Evolutionary conservation across 2,329 filamentous ascomycete species (phyloP), one percentile per base, ranked within the genome.

Genomic region (Pseudopithomyces maydicus): DNA sequence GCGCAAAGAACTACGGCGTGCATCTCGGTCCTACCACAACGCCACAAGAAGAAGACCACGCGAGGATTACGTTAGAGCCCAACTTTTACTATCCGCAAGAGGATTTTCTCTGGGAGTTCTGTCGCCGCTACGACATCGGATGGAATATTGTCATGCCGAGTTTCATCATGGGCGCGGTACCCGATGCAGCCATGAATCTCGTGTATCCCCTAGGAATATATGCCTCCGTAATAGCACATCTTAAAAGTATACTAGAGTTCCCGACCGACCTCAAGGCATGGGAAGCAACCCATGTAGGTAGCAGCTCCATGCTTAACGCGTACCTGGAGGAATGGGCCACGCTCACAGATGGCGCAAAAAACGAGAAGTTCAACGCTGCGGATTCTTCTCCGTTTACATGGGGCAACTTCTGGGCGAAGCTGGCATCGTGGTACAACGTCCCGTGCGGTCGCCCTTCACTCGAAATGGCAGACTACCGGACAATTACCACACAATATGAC

Each of bases 81-180:
- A 84, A 85, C 67, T 85, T 85, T 69, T 85, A 85, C 74, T 85
- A 84, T 59, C 68, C 75, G 0, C 82, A 85, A 70, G 82, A 85
- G 71, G 81, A 85, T 57, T 68, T 72, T 3, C 74, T 85, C 1
- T 74, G 67, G 48, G 64, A 71, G 1, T 84, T 76, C 62, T 81
- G 80, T 66, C 61, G 70, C 22, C 62, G 69, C 1, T 66, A 78
- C 17, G 49, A 52, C 12, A 72, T 76, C 8, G 57, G 59, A 20
- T 85, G 79, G 79, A 83, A 79, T 58, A 70, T 83, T 15, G 77
- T 77, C 23, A 78, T 79, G 55, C 82, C 83, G 0, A 77, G 77
- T 0, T 79, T 74, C 64, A 81, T 85, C 52, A 67, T 81, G 22
- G 82, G 81, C 12, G 79, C 80, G 1, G 80, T 82, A 0, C 78